phyloP scores from a whole-genome alignment of 495 filamentous ascomycete species.

The Neurospora sublineolata region DNA sequence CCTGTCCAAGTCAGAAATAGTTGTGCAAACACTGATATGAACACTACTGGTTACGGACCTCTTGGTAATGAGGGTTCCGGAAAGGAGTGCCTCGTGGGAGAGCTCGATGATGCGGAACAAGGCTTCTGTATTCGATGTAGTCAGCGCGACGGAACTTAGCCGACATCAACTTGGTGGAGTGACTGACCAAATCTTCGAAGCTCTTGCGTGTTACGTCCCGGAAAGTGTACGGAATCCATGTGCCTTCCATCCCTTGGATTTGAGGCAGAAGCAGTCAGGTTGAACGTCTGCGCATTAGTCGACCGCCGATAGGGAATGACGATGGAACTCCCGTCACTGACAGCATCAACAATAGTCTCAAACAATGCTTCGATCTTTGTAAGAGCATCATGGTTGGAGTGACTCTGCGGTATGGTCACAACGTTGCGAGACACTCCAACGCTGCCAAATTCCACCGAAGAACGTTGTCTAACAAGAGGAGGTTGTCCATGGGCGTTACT shows the following conservation, averaged over 20 bases:
- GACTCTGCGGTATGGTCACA: slow-evolving; percentile 1
- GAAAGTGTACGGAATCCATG: slow-evolving; percentile 22
- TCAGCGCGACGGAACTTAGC: neutral
- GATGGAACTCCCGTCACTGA: slow-evolving; percentile 32
- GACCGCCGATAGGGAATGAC: slow-evolving; percentile 27
- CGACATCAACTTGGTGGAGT: neutral
- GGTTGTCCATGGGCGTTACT: neutral
- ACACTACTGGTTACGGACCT: slow-evolving; percentile 38
- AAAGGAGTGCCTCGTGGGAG: slow-evolving; percentile 54
- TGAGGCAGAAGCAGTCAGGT: neutral
- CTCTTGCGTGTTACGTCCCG: slow-evolving; percentile 25
- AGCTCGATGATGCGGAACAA: slow-evolving; percentile 58
- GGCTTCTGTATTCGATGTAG: slow-evolving; percentile 17
- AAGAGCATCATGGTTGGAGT: slow-evolving; percentile 25
- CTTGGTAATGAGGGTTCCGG: slow-evolving; percentile 59
- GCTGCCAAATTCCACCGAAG: neutral
- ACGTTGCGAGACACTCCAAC: neutral
- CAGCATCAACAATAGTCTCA: slow-evolving; percentile 36
- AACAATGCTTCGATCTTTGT: slow-evolving; percentile 42
- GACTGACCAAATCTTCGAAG: slow-evolving; percentile 25
- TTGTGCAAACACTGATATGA: neutral
- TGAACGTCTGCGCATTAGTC: neutral
- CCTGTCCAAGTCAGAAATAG: slow-evolving; percentile 29
- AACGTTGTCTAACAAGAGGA: neutral
- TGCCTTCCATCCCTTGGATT: slow-evolving; percentile 3